These are phyloP conservation scores for Zygnema circumcarinatum DNA, from an alignment of 139 green algal species.

Conservation along the genomic window DNA sequence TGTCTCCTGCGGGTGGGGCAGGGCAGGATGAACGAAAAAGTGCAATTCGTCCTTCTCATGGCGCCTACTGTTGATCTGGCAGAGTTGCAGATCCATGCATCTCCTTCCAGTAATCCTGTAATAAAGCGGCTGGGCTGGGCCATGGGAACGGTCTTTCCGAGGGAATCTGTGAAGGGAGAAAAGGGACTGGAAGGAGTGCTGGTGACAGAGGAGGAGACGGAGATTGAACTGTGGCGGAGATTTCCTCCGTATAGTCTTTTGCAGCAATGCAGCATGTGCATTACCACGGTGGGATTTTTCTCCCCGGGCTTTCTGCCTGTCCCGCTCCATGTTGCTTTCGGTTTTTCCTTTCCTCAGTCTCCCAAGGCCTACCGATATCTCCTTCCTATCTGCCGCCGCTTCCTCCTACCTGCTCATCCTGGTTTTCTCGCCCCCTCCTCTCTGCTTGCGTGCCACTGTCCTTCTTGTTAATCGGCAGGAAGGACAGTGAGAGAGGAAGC, in stretches of 20 bases:
- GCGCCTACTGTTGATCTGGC: conserved; percentile 56
- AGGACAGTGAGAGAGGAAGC: too few relatives aligned
- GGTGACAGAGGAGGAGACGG: background rate
- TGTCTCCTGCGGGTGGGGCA: too few relatives aligned
- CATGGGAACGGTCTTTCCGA: background rate
- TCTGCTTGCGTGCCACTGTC: background rate
- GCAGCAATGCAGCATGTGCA: conserved; percentile 44
- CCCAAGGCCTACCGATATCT: background rate
- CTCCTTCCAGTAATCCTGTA: background rate
- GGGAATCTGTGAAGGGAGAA: background rate
- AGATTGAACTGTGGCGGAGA: conserved; percentile 33
- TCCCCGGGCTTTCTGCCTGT: background rate
- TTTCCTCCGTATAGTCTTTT: conserved; percentile 56
- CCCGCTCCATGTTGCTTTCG: too few relatives aligned
- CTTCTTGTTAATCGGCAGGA: too few relatives aligned
- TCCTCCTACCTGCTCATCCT: too few relatives aligned
- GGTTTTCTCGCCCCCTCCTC: background rate
- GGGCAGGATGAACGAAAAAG: background rate
- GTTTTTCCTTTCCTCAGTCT: background rate
- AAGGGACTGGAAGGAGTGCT: background rate
- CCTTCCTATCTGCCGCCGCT: background rate
- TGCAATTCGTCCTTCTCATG: conserved; percentile 59
- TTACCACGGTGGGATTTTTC: conserved; percentile 59
- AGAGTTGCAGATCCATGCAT: conserved; percentile 1
- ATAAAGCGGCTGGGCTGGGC: conserved; percentile 46